Conservation (phyloP, 768 basidiomycete species). For the Pisolithus orientalis region DNA sequence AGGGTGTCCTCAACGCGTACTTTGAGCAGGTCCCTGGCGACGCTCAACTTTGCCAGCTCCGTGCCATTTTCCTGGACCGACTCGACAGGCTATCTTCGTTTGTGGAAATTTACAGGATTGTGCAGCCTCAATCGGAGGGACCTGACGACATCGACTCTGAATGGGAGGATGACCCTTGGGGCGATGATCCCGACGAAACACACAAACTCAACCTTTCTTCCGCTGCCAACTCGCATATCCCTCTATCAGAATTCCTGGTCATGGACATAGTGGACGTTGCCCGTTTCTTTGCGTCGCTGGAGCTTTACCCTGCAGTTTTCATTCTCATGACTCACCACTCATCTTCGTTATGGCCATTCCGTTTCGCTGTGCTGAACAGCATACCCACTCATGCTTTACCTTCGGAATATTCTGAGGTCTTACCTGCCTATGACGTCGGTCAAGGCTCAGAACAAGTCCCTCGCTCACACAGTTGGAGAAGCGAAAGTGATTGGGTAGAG, state of each 20-base stretch:
- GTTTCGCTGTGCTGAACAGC: constrained; percentile 61
- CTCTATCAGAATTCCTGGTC: constrained; percentile 59
- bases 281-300: constrained; percentile 57
- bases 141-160: constrained; percentile 38
- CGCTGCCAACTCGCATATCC: constrained; percentile 35
- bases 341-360: constrained; percentile 56
- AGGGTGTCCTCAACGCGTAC: constrained; percentile 38
- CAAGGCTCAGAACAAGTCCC: constrained; percentile 37
- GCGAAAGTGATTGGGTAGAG: constrained; percentile 56
- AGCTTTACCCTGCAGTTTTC: constrained; percentile 51
- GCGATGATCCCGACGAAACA: constrained; percentile 37
- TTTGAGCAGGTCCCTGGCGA: constrained; percentile 55
- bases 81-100: constrained; percentile 71
- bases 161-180: constrained; percentile 60
- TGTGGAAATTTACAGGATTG: constrained; percentile 47
- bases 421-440: constrained; percentile 54
- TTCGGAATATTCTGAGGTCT: constrained; percentile 49
- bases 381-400: constrained; percentile 74
- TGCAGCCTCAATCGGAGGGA: constrained; percentile 21
- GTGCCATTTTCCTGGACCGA: constrained; percentile 60
- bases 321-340: constrained; percentile 55
- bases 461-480: constrained; percentile 40
- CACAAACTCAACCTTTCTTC: constrained; percentile 16
- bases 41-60: constrained; percentile 58
- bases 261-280: constrained; percentile 54